Conservation (phyloP, 176 grass and related monocot species). For the Hsuehochloa calcarea region DNA sequence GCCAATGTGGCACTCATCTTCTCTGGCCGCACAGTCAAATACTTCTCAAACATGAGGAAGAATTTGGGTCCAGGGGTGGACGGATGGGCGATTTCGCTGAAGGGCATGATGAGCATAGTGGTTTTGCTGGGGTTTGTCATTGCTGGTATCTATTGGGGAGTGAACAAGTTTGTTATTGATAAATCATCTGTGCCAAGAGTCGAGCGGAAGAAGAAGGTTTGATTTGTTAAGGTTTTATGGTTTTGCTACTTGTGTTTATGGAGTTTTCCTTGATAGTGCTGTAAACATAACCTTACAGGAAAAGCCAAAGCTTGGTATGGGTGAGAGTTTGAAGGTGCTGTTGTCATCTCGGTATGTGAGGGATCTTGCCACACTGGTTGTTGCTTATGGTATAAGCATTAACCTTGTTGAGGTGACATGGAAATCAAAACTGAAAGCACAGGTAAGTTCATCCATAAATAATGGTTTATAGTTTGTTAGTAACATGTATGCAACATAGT, state of each 20-base stretch:
- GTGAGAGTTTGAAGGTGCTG: conserved; percentile 94
- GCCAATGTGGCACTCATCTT: conserved; percentile 97
- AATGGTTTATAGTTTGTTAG: neutral
- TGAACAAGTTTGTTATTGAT: conserved; percentile 78
- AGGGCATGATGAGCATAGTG: conserved; percentile 99
- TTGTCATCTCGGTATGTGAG: conserved; percentile 92
- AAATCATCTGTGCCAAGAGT: conserved; percentile 58
- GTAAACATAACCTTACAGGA: conserved; percentile 52
- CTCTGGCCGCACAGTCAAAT: conserved; percentile 90
- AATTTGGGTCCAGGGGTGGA: conserved; percentile 89
- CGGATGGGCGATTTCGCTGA: conserved; percentile 90
- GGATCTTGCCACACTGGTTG: conserved; percentile 97
- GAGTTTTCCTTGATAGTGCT: conserved; percentile 20
- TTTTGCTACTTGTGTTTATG: conserved; percentile 14
- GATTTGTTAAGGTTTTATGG: neutral
- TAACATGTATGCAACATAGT: neutral
- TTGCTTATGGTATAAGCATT: conserved; percentile 99
- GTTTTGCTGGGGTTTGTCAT: conserved; percentile 77
- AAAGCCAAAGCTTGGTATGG: conserved; percentile 87
- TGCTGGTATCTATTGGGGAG: conserved; percentile 72
- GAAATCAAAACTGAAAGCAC: conserved; percentile 99
- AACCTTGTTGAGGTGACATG: conserved; percentile 98
- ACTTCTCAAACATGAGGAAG: conserved; percentile 90
- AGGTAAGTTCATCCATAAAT: conserved; percentile 42
- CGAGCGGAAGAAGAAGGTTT: conserved; percentile 83